These are phyloP conservation scores for Leptographium lundbergii DNA, from an alignment of 2,329 filamentous ascomycete species.

Conservation along the genomic window DNA sequence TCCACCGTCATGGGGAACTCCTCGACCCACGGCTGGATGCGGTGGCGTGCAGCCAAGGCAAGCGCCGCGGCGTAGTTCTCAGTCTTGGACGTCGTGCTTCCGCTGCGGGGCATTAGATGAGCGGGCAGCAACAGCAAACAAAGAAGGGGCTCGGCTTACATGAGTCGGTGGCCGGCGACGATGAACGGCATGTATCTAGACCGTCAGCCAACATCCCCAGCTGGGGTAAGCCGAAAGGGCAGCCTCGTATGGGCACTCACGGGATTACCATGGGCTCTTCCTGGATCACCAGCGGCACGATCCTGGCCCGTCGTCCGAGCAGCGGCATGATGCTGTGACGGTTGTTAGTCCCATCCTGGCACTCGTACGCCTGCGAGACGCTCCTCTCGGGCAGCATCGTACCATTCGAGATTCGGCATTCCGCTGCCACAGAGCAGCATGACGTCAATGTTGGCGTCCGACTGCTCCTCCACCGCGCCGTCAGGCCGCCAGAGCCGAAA, in stretches of 20 bases:
- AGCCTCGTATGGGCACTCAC: neutral
- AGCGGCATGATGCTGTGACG: neutral
- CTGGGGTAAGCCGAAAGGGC: neutral
- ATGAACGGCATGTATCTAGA: conserved; percentile 22
- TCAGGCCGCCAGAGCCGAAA: conserved; percentile 19
- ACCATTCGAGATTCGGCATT: neutral
- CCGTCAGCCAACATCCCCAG: neutral
- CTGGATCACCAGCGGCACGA: conserved; percentile 6
- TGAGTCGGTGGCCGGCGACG: conserved; percentile 30
- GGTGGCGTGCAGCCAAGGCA: conserved; percentile 42
- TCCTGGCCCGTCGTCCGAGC: conserved; percentile 2
- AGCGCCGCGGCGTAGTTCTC: conserved; percentile 35
- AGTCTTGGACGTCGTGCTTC: conserved; percentile 19
- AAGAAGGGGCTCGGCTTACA: neutral
- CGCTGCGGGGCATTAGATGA: neutral
- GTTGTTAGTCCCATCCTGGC: neutral
- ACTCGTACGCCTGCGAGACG: neutral
- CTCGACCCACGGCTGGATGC: conserved; percentile 44
- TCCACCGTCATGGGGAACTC: conserved; percentile 32
- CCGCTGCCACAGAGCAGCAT: conserved; percentile 16
- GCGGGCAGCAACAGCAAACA: neutral
- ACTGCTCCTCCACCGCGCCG: conserved; percentile 23
- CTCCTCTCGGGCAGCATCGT: neutral
- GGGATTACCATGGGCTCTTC: neutral
- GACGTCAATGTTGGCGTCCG: conserved; percentile 35